A percentile compares a stretch with the other conserved stretches of the same genome.
Conservation (phyloP, 2,329 filamentous ascomycete genomes). For the Bipolaris cookei region DNA sequence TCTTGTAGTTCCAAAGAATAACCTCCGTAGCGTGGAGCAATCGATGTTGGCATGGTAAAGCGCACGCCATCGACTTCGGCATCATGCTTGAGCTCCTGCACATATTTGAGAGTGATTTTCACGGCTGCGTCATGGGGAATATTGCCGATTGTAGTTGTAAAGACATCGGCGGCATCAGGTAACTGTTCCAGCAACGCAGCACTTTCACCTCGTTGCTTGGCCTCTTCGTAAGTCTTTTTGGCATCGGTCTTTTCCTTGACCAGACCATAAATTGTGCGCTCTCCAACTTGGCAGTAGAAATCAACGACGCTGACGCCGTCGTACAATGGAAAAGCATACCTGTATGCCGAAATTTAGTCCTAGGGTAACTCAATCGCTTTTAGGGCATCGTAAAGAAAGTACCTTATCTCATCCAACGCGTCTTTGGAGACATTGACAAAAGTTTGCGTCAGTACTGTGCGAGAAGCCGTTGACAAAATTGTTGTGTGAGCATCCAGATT, state of each 20-base stretch:
- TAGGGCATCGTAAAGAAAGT: neutral
- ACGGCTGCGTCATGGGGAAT: neutral
- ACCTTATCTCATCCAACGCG: slow-evolving; percentile 7
- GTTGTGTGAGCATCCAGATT: slow-evolving; percentile 8
- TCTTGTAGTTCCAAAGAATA: slow-evolving; percentile 2
- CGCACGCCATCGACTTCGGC: slow-evolving; percentile 13
- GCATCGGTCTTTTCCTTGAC: slow-evolving; percentile 12
- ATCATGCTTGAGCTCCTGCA: slow-evolving; percentile 13
- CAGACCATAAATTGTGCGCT: slow-evolving; percentile 11
- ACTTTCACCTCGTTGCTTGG: slow-evolving; percentile 3
- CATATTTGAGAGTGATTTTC: slow-evolving; percentile 8
- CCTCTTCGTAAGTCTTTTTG: slow-evolving; percentile 9
- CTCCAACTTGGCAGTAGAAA: slow-evolving; percentile 7
- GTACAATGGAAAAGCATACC: slow-evolving; percentile 12
- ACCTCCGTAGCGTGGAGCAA: slow-evolving; percentile 6
- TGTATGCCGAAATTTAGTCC: neutral
- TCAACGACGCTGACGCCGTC: slow-evolving; percentile 14
- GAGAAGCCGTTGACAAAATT: slow-evolving; percentile 7
- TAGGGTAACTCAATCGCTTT: no score
- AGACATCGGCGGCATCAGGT: slow-evolving; percentile 12
- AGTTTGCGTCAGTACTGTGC: slow-evolving; percentile 4
- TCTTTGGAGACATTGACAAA: slow-evolving; percentile 4
- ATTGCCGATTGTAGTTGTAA: slow-evolving; percentile 10
- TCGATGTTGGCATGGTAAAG: slow-evolving; percentile 4
- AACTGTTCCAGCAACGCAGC: slow-evolving; percentile 10